Evolutionary conservation across 345 rosid genomes (phyloP).

Genomic region (Combretum micranthum): DNA sequence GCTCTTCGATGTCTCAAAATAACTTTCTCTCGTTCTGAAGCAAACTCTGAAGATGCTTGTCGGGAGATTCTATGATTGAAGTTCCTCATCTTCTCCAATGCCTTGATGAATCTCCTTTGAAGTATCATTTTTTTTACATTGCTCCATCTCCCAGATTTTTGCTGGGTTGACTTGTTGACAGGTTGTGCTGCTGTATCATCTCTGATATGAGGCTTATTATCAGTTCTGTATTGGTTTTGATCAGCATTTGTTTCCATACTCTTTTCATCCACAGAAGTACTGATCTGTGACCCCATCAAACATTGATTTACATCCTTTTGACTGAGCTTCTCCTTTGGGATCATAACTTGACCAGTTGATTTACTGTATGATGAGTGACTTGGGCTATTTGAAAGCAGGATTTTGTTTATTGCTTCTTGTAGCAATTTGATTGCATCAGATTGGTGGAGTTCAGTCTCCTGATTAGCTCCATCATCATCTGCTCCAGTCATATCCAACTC

Average conservation of each 20-base stretch:
- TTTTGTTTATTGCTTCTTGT: slow-evolving; percentile 71
- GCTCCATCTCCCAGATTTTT: slow-evolving; percentile 67
- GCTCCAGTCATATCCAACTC: slow-evolving; percentile 11
- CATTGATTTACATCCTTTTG: slow-evolving; percentile 19
- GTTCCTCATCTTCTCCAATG: slow-evolving; percentile 57
- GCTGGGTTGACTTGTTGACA: slow-evolving; percentile 24
- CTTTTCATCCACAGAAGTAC: neutral
- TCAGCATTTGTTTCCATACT: neutral
- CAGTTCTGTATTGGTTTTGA: neutral
- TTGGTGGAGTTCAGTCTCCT: slow-evolving; percentile 32
- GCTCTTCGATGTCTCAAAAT: slow-evolving; percentile 50
- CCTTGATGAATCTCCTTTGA: slow-evolving; percentile 70
- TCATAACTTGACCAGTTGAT: slow-evolving; percentile 24
- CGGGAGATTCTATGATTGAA: slow-evolving; percentile 38
- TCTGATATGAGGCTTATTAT: slow-evolving; percentile 1
- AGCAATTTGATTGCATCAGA: slow-evolving; percentile 59
- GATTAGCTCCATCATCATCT: slow-evolving; percentile 21
- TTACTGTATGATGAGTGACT: slow-evolving; percentile 53
- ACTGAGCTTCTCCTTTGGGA: slow-evolving; percentile 30
- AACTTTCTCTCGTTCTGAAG: slow-evolving; percentile 59
- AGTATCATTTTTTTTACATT: slow-evolving; percentile 66
- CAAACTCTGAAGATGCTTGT: slow-evolving; percentile 33
- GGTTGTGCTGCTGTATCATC: slow-evolving; percentile 24
- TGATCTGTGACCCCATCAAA: slow-evolving; percentile 19
- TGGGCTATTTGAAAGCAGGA: slow-evolving; percentile 60